Base-by-base conservation (phyloP, 225 moss, liverwort and hornwort species). In the Ulota crispa region DNA sequence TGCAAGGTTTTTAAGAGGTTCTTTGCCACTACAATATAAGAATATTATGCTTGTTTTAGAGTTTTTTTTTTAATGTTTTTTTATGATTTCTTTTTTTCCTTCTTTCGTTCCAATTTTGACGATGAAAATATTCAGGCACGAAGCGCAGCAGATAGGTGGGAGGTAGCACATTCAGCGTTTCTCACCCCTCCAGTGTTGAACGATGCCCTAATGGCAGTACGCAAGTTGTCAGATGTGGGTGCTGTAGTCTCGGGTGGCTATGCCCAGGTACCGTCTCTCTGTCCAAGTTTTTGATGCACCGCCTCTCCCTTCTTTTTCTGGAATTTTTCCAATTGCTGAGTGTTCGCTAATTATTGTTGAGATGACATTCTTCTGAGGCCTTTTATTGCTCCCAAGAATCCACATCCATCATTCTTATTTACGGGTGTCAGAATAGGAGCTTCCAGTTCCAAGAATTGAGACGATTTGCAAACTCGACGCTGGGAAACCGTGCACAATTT, bases 141-240 rank as follows among this genome's bases (percentile, higher is more conserved):
- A 87, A 91, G 86, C 77, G 96, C 98, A 68, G 93, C 92, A 12
- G 95, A 91, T 83, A 89, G 93, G 66, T 99, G 98, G 98, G 98
- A 94, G 76, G 89, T 99, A 8, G 87, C 77, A 23, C 94, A 99
- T 86, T 93, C 98, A 19, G 90, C 89, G 77, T 99, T 99, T 78
- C 86, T 99, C 21, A 68, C 91, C 53, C 98, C 96, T 20, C 94
- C 95, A 75, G 80, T 87, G 31, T 57, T 99, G 80, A 88, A 85
- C 69, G 98, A 99, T 84, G 88, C 96, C 27, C 75, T 99, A 16
- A 61, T 80, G 81, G 98, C 92, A 32, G 85, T 99, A 18, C 89
- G 89, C 77, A 88, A 90, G 80, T 83, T 91, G 21, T 89, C 94
- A 34, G 96, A 93, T 77, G 92, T 93, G 53, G 94, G 93, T 30